phyloP scores from a whole-genome alignment of 2,329 filamentous ascomycete genomes.

The Stemphylium vesicarium region DNA sequence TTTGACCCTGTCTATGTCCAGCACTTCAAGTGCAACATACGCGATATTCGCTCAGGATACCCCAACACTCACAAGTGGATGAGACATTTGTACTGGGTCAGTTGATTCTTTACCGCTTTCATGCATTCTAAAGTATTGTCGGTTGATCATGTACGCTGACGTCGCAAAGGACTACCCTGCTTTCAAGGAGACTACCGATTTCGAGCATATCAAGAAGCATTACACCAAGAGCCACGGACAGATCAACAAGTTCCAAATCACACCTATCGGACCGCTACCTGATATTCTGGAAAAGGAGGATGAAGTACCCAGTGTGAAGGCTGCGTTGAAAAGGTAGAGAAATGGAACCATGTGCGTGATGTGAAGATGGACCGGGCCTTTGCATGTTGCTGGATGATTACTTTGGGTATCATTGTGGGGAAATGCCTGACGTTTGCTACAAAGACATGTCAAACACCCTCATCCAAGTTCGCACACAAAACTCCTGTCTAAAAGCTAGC shows the following conservation, averaged over 20 bases:
- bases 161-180: slow-evolving; percentile 63
- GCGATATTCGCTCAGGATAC: slow-evolving; percentile 84
- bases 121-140: not conserved
- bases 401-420: not conserved
- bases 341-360: not conserved
- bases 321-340: slow-evolving; percentile 17
- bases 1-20: slow-evolving; percentile 64
- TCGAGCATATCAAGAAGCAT: slow-evolving; percentile 91
- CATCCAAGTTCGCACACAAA: not conserved
- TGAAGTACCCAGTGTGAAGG: slow-evolving; percentile 70
- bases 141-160: not conserved
- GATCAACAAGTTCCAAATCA: slow-evolving; percentile 74
- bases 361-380: not conserved
- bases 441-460: not conserved
- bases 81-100: slow-evolving; percentile 78
- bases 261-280: slow-evolving; percentile 82
- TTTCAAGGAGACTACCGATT: slow-evolving; percentile 84
- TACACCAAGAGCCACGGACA: slow-evolving; percentile 71
- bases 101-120: not conserved
- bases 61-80: slow-evolving; percentile 83
- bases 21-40: slow-evolving; percentile 79
- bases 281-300: slow-evolving; percentile 79
- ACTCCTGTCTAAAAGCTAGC: not conserved
- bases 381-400: not conserved
- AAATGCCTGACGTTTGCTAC: not conserved